phyloP scores from a whole-genome alignment of 2,329 filamentous ascomycete genomes.

The Xylariales sp. region DNA sequence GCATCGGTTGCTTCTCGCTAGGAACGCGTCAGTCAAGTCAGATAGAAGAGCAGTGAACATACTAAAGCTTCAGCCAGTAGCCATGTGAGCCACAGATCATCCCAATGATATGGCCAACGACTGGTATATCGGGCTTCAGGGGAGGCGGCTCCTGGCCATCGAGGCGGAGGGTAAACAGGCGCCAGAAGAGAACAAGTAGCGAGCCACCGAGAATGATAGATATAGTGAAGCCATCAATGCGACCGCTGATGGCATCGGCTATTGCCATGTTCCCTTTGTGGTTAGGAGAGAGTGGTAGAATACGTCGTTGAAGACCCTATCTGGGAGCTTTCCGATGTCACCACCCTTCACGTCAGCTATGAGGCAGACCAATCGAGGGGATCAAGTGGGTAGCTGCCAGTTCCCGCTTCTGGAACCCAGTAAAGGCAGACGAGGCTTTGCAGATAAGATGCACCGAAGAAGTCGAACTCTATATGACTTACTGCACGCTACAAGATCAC shows the following conservation, averaged over 20 bases:
- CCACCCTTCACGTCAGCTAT: no score
- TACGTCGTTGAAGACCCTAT: no score
- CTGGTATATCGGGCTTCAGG: constrained; percentile 34
- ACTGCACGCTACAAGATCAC: no score
- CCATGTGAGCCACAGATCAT: constrained; percentile 31
- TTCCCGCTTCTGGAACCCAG: no score
- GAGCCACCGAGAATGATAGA: background rate
- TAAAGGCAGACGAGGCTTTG: no score
- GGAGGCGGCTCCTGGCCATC: constrained; percentile 34
- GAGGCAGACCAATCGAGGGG: no score
- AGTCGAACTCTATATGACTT: no score
- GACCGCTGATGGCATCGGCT: background rate
- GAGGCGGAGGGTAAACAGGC: background rate
- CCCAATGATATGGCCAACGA: constrained; percentile 41
- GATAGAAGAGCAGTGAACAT: constrained; percentile 8
- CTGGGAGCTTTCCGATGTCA: no score
- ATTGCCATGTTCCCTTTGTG: constrained; percentile 4
- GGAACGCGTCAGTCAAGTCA: background rate
- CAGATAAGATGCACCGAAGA: no score
- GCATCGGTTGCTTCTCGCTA: constrained; percentile 22
- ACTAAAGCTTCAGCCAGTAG: constrained; percentile 36
- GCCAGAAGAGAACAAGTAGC: constrained; percentile 1
- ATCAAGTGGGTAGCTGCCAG: no score
- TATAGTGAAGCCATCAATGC: constrained; percentile 3
- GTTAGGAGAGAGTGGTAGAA: no score